Evolutionary conservation across 169 alveolate genomes (phyloP).

Genomic region (Plasmodium blacklocki): DNA sequence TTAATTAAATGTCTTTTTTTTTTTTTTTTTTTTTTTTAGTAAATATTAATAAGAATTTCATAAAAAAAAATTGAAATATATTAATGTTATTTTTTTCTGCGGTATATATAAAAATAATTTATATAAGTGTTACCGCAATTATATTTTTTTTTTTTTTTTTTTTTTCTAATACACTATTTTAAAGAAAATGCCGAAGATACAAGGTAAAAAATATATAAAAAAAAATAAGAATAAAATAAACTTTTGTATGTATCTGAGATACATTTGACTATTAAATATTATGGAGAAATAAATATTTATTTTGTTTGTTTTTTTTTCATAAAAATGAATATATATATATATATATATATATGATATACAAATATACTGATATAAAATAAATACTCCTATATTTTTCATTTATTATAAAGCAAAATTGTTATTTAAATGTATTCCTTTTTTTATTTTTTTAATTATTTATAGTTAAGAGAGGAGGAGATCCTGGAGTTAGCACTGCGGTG

Average conservation of each 20-base stretch:
- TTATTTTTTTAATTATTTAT: conserved; percentile 72
- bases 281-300: not conserved
- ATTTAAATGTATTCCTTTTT: not conserved
- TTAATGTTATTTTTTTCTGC: conserved; percentile 1
- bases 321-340: conserved; percentile 9
- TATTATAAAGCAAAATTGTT: not conserved
- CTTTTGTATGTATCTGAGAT: not conserved
- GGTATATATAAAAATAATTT: conserved; percentile 1
- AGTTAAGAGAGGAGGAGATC: conserved; percentile 90
- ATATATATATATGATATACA: conserved; percentile 3
- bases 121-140: not conserved
- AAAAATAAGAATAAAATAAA: not conserved
- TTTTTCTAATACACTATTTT: conserved; percentile 16
- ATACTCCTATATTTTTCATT: not conserved
- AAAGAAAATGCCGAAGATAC: conserved; percentile 53
- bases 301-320: not conserved
- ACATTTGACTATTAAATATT: not conserved
- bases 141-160: conserved; percentile 9
- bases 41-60: conserved; percentile 4
- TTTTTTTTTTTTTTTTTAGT: conserved; percentile 8
- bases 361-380: not conserved
- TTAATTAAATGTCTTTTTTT: conserved; percentile 29
- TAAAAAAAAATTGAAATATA: conserved; percentile 7
- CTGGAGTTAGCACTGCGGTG: conserved; percentile 95
- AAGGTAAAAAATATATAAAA: conserved; percentile 43